Conservation (phyloP, 257 asterid species). For the Nicotiana noctiflora region DNA sequence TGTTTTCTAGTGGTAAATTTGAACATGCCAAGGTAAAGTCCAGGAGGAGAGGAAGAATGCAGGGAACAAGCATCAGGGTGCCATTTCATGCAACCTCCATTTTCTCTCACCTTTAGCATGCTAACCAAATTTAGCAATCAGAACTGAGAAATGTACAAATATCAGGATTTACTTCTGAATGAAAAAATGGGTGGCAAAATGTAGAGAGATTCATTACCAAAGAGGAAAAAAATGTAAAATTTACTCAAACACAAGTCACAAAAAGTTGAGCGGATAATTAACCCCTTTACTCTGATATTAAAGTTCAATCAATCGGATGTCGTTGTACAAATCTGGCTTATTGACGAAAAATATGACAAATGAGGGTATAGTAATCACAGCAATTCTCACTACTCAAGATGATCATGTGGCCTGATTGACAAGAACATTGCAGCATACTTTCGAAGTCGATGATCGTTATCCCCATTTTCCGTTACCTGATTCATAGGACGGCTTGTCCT, state of each 20-base stretch:
- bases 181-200: neutral
- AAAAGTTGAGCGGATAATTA: neutral
- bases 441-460: conserved; percentile 54
- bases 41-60: too few relatives aligned
- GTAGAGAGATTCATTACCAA: neutral
- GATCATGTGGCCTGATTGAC: conserved; percentile 90
- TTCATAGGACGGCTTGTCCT: conserved; percentile 39
- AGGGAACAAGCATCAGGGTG: too few relatives aligned
- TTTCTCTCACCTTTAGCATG: too few relatives aligned
- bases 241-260: neutral
- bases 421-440: conserved; percentile 77
- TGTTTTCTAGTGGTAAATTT: too few relatives aligned
- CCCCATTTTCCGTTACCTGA: conserved; percentile 19
- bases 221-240: neutral
- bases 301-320: neutral
- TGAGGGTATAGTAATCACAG: neutral
- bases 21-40: too few relatives aligned
- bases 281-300: neutral
- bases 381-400: conserved; percentile 47
- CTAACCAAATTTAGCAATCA: neutral
- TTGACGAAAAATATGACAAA: neutral
- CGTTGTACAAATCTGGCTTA: neutral
- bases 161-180: neutral
- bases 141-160: neutral
- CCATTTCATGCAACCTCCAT: too few relatives aligned